A percentile compares a stretch with the other conserved stretches of the same genome.
phyloP scores from a whole-genome alignment of 768 basidiomycete genomes.

The Leucocoprinus leucothites region DNA sequence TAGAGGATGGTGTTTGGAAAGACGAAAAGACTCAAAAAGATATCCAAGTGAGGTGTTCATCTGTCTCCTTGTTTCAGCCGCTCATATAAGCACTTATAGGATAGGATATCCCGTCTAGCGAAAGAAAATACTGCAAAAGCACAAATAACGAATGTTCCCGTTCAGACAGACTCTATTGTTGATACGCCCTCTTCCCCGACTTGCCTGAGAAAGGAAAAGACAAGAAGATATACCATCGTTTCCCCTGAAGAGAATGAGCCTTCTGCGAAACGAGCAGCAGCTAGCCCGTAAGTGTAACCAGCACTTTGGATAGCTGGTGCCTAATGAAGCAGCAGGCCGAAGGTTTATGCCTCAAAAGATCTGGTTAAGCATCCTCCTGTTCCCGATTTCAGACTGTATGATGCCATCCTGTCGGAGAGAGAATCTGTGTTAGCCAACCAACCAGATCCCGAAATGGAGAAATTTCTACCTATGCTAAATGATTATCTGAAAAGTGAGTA shows the following conservation, averaged over 20 bases:
- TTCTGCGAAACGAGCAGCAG: constrained; percentile 26
- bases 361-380: constrained; percentile 21
- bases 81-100: constrained; percentile 33
- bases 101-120: constrained; percentile 53
- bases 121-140: constrained; percentile 29
- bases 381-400: constrained; percentile 64
- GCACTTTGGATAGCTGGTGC: background rate
- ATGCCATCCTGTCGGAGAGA: constrained; percentile 53
- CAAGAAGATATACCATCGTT: constrained; percentile 52
- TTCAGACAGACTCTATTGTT: background rate
- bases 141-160: constrained; percentile 17
- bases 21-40: constrained; percentile 53
- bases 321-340: constrained; percentile 39
- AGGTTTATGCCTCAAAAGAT: constrained; percentile 52
- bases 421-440: constrained; percentile 23
- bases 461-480: constrained; percentile 73
- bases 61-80: background rate
- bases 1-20: constrained; percentile 68
- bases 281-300: constrained; percentile 38
- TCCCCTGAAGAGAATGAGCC: constrained; percentile 25
- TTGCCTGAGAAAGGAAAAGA: constrained; percentile 28
- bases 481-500: constrained; percentile 65
- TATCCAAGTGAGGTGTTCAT: constrained; percentile 50
- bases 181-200: constrained; percentile 13
- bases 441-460: constrained; percentile 65